Evolutionary conservation across 2,329 filamentous ascomycete genomes (phyloP).

Genomic region (Gnomoniopsis smithogilvyi): DNA sequence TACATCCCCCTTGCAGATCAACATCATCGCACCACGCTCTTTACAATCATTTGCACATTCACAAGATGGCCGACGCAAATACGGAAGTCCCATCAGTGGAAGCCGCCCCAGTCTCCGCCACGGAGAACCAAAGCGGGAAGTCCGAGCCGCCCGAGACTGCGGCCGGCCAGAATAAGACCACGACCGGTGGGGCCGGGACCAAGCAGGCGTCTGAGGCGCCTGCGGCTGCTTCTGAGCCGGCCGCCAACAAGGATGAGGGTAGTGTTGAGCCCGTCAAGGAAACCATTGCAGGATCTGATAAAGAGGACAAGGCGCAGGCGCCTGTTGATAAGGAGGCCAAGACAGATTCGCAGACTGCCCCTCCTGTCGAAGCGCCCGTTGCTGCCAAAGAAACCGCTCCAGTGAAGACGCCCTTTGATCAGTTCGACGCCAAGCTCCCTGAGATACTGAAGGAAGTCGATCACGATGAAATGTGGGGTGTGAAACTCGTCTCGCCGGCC

Average conservation of each 20-base stretch:
- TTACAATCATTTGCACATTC: not conserved
- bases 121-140: not conserved
- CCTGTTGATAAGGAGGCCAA: not conserved
- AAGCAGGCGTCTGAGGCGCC: no score
- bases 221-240: no score
- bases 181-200: not conserved
- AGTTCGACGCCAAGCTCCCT: conserved; percentile 57
- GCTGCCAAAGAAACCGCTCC: not conserved
- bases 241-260: no score
- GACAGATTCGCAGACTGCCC: not conserved
- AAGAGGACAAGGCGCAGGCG: not conserved
- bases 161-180: not conserved
- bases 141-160: not conserved
- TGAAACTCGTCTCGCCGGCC: conserved; percentile 56
- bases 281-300: no score
- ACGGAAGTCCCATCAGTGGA: conserved; percentile 4
- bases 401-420: conserved; percentile 38
- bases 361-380: not conserved
- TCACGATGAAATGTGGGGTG: conserved; percentile 84
- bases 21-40: not conserved
- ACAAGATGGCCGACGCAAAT: conserved; percentile 10
- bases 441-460: conserved; percentile 53
- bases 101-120: not conserved
- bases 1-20: not conserved
- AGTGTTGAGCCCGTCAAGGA: no score